Base-by-base conservation (phyloP, 495 filamentous ascomycete genomes). In the Penicillium arizonense region DNA sequence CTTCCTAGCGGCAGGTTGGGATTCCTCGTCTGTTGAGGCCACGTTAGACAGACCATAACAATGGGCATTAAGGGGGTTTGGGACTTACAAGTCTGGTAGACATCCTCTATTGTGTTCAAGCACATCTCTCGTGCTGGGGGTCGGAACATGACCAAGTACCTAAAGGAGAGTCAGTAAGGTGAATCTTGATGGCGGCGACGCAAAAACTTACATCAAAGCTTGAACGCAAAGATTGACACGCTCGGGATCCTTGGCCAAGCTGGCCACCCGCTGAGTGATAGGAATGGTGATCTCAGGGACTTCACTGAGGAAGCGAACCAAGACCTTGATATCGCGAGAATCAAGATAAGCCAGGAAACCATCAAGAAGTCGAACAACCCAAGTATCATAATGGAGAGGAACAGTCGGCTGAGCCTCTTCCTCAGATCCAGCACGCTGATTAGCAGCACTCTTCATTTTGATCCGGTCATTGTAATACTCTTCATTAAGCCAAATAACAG, bases 391-490 rank as follows among this genome's bases (percentile, higher is more conserved):
- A 58, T 93, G 79, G 28, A 81, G 61, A 4, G 69, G 48, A 6
- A 75, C 67, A 2, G 57, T 59, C 14, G 63, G 41, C 10, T 71
- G 63, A 7, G 51, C 24, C 5, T 48, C 47, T 13, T 78, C 68
- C 1, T 77, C 70, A n/a, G 65, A 61, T 3, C 73, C 72, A 8
- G 64, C 58, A 16, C 74, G 73, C 18, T 65, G 63, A 7, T 61
- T 52, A 7, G 70, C 62, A 39, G 76, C 72, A 40, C 62, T 59
- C 33, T 69, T 63, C 67, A 78, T 71, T 53, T 82, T 80, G 21
- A 96, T 69, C 35, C 82, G 82, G 66, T 96, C 95, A 63, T 90
- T 94, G 71, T 96, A 97, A 93, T 93, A 99, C 70, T 99, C 94
- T 68, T 99, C 94, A 60, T 87, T 92, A 23, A 97, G 76, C 94